Evolutionary conservation across 2,329 filamentous ascomycete genomes (phyloP).

Genomic region (Ophiostoma quercus): DNA sequence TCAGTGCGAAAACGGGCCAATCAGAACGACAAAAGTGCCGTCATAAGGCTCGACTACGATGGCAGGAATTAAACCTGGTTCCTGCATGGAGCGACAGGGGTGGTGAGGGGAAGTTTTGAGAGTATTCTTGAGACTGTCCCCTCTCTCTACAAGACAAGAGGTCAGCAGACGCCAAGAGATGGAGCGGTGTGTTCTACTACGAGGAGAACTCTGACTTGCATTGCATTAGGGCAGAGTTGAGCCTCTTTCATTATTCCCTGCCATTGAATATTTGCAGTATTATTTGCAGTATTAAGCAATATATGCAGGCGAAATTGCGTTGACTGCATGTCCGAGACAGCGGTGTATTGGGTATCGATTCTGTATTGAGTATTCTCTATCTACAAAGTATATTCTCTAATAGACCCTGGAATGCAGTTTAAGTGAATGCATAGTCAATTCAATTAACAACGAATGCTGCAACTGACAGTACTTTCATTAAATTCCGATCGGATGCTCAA

Average conservation of each 20-base stretch:
- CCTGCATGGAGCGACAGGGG: conserved; percentile 12
- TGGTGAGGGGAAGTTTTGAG: not conserved
- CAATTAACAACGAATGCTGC: not conserved
- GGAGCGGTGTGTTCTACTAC: not conserved
- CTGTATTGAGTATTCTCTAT: too few species aligned
- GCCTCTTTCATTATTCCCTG: too few species aligned
- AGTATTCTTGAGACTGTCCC: too few species aligned
- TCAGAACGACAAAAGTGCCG: not conserved
- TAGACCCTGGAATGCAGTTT: conserved; percentile 1
- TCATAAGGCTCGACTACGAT: not conserved
- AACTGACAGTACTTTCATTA: not conserved
- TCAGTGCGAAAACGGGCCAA: not conserved
- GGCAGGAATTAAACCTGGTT: not conserved
- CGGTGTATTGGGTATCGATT: too few species aligned
- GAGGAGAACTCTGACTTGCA: not conserved
- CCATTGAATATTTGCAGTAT: too few species aligned
- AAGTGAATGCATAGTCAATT: not conserved
- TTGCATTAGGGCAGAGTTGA: not conserved
- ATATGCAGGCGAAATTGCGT: too few species aligned
- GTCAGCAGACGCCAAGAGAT: conserved; percentile 8
- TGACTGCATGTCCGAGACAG: not conserved
- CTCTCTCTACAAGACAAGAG: not conserved
- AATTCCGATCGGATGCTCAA: not conserved
- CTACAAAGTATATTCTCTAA: too few species aligned
- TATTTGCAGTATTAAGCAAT: too few species aligned